Conservation (phyloP, 1,284 basidiomycete genomes). For the Bjerkandera adusta region DNA sequence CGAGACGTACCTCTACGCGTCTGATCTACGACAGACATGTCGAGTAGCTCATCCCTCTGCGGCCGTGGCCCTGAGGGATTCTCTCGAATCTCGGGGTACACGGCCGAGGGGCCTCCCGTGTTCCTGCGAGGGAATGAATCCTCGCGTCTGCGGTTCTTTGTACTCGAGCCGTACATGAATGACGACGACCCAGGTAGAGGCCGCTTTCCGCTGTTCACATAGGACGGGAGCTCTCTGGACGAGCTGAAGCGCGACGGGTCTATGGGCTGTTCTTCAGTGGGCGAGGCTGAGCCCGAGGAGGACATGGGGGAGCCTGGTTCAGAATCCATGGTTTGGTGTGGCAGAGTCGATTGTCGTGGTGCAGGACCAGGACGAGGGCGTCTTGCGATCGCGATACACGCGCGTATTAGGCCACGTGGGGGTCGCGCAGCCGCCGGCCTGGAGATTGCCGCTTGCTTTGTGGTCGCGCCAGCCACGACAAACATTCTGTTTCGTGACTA, state of each 20-base stretch:
- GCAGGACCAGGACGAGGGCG: no score
- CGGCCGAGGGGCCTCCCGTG: constrained; percentile 18
- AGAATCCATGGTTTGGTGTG: constrained; percentile 30
- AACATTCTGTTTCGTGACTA: no score
- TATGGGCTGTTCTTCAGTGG: constrained; percentile 15
- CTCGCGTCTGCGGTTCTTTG: constrained; percentile 42
- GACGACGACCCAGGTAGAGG: constrained; percentile 33
- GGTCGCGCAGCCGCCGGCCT: no score
- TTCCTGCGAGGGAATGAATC: constrained; percentile 17
- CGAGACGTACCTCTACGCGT: constrained; percentile 36
- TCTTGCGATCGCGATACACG: no score
- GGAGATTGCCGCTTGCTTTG: no score
- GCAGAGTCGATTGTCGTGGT: no score
- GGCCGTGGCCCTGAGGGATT: constrained; percentile 25
- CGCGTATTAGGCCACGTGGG: no score
- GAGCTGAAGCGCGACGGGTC: neutral
- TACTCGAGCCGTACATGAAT: constrained; percentile 16
- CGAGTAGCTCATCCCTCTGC: constrained; percentile 42
- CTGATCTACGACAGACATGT: constrained; percentile 35
- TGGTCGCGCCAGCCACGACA: no score
- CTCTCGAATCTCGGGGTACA: constrained; percentile 23
- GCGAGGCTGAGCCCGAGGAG: constrained; percentile 22
- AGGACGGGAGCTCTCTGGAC: constrained; percentile 2
- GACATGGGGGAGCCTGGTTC: constrained; percentile 26
- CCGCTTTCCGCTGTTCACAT: constrained; percentile 20